Evolutionary conservation across 768 basidiomycete genomes (phyloP).

Genomic region (Pulveroboletus sp.): DNA sequence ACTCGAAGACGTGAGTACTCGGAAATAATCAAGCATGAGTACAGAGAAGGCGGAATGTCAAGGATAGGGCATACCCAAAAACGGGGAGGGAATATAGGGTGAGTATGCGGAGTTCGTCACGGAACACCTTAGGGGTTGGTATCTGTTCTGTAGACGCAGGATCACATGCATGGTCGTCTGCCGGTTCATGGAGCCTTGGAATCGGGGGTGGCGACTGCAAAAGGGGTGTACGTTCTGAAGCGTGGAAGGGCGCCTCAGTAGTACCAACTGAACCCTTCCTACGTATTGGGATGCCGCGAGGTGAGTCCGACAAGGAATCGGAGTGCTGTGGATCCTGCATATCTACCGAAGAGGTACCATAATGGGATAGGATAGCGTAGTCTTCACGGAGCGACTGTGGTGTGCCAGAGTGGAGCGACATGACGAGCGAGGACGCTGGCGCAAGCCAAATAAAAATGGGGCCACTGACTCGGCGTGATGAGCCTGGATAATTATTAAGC

Average conservation of each 20-base stretch:
- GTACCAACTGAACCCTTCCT: background rate
- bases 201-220: constrained; percentile 42
- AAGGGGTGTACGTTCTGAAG: constrained; percentile 55
- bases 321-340: background rate
- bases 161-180: constrained; percentile 24
- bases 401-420: constrained; percentile 18
- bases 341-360: constrained; percentile 31
- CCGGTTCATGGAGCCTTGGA: constrained; percentile 51
- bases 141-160: constrained; percentile 13
- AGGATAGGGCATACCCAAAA: constrained; percentile 50
- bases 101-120: constrained; percentile 58
- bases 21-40: background rate
- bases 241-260: background rate
- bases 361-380: constrained; percentile 57
- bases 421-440: background rate
- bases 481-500: too few relatives aligned
- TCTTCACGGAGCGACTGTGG: constrained; percentile 54
- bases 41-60: background rate
- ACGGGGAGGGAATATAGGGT: constrained; percentile 65
- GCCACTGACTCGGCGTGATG: too few relatives aligned
- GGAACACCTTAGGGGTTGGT: constrained; percentile 34
- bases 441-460: too few relatives aligned
- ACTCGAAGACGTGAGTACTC: constrained; percentile 80
- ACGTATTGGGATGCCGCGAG: constrained; percentile 16
- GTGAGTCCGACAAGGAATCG: constrained; percentile 12